Evolutionary conservation across 2,329 filamentous ascomycete species (phyloP).

Genomic region (Phaeosphaeria sp.): DNA sequence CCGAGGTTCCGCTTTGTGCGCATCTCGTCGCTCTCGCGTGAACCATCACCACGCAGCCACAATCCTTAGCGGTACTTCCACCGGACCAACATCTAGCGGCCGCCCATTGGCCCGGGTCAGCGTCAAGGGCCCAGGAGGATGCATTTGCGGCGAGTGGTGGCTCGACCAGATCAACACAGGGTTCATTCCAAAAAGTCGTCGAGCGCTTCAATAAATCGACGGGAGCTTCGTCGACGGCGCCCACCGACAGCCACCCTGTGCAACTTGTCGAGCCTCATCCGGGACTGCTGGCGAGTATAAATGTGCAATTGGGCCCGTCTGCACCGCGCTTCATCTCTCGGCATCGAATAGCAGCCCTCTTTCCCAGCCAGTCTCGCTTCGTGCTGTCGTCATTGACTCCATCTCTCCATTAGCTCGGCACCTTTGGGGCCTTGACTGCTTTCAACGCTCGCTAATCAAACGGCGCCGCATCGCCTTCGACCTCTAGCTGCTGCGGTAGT

Average conservation of each 20-base stretch:
- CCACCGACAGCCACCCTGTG: slow-evolving; percentile 37
- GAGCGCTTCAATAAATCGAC: slow-evolving; percentile 36
- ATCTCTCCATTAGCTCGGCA: slow-evolving; percentile 17
- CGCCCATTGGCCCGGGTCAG: slow-evolving; percentile 28
- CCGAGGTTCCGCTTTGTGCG: slow-evolving; percentile 9
- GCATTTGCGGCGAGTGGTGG: slow-evolving; percentile 30
- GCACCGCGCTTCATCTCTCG: slow-evolving; percentile 16
- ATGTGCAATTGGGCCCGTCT: slow-evolving; percentile 22
- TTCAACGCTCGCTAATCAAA: slow-evolving; percentile 6
- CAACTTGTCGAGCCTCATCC: slow-evolving; percentile 20
- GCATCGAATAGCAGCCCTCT: slow-evolving; percentile 16
- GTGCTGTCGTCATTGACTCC: slow-evolving; percentile 27
- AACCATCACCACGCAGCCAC: slow-evolving; percentile 29
- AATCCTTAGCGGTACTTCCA: slow-evolving; percentile 17
- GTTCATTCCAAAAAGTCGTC: slow-evolving; percentile 39
- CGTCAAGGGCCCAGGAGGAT: slow-evolving; percentile 21
- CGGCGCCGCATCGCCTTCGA: slow-evolving; percentile 6
- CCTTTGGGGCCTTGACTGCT: slow-evolving; percentile 17
- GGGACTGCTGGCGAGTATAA: slow-evolving; percentile 31
- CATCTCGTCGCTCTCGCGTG: slow-evolving; percentile 11
- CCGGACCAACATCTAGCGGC: slow-evolving; percentile 4
- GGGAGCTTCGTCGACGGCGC: slow-evolving; percentile 34
- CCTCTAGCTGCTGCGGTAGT: slow-evolving; percentile 18
- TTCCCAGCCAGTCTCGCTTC: neutral
- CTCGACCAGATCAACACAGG: slow-evolving; percentile 41